These are phyloP conservation scores for Kluyveromyces marxianus DNA, from an alignment of 1,139 yeast species.

Conservation along the genomic window DNA sequence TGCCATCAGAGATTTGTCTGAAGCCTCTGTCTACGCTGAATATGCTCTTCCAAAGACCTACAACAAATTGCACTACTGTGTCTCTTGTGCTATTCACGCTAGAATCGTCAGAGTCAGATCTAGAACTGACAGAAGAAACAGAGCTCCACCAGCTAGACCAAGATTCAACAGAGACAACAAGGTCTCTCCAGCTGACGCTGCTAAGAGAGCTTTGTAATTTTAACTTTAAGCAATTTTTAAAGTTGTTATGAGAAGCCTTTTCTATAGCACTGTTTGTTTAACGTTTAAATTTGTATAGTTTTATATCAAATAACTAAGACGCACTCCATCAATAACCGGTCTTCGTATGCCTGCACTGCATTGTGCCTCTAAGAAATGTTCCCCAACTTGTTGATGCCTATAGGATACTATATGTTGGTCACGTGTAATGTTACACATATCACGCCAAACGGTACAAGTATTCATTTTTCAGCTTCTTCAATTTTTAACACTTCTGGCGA, in stretches of 20 bases:
- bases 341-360: no score
- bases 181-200: conserved; percentile 97
- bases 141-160: conserved; percentile 99
- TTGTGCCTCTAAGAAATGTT: background rate
- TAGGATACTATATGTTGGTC: no score
- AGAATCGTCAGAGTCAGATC: conserved; percentile 99
- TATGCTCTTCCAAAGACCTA: conserved; percentile 99
- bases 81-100: conserved; percentile 99
- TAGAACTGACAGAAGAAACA: conserved; percentile 95
- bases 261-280: background rate
- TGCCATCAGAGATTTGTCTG: conserved; percentile 99
- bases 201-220: conserved; percentile 69
- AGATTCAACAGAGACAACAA: conserved; percentile 90
- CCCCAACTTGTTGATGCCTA: background rate
- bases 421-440: no score
- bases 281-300: conserved; percentile 3
- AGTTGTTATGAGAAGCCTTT: background rate
- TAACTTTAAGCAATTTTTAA: background rate
- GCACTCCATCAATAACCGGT: background rate
- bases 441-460: no score
- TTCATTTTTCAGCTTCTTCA: no score
- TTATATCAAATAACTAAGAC: background rate
- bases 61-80: conserved; percentile 99
- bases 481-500: no score
- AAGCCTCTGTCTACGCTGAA: conserved; percentile 98